Conservation (phyloP, 2,329 filamentous ascomycete species). For the Clarireedia sp. region DNA sequence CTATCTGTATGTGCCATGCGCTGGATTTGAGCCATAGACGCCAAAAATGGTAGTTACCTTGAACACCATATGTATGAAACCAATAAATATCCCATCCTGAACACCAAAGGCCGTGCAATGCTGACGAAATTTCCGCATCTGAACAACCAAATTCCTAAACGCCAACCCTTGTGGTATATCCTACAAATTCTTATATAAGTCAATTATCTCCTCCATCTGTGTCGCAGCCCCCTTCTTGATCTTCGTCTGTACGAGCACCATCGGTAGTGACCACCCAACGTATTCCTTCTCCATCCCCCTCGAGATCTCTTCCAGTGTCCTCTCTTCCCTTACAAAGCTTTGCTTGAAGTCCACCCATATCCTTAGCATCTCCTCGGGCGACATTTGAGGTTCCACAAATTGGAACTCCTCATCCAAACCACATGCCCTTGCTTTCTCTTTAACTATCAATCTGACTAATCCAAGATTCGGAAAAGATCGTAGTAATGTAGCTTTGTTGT, state of each 20-base stretch:
- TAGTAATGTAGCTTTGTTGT: constrained; percentile 41
- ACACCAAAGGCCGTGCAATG: too few species aligned
- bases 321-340: constrained; percentile 22
- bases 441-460: constrained; percentile 22
- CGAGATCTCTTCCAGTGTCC: constrained; percentile 20
- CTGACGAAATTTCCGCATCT: too few species aligned
- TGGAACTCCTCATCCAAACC: constrained; percentile 12
- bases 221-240: neutral
- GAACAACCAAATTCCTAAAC: too few species aligned
- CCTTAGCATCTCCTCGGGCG: constrained; percentile 17
- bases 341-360: constrained; percentile 26
- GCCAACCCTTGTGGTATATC: neutral
- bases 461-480: constrained; percentile 33
- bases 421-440: neutral
- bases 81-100: too few species aligned
- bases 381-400: constrained; percentile 16
- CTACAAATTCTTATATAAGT: neutral
- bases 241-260: constrained; percentile 19
- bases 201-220: neutral
- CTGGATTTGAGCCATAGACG: too few species aligned
- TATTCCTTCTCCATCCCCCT: constrained; percentile 18
- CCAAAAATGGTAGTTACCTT: too few species aligned
- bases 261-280: constrained; percentile 18
- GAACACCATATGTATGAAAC: too few species aligned
- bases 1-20: too few species aligned